A percentile compares a stretch with the other conserved stretches of the same genome.
These are phyloP conservation scores for Psidium friedrichsthalianum DNA, from an alignment of 345 rosid species.

Conservation along the genomic window DNA sequence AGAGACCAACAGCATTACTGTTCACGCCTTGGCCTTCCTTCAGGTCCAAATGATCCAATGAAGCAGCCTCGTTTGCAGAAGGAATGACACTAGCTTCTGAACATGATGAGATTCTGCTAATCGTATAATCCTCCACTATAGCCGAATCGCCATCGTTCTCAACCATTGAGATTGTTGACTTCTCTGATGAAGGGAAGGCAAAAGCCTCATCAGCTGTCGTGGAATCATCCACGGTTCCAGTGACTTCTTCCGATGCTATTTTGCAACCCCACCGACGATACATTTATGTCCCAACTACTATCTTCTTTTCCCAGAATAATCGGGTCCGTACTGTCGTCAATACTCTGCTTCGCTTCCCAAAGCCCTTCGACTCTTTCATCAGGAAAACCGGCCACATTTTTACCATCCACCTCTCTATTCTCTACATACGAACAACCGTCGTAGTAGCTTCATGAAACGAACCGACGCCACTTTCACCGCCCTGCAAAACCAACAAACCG, in stretches of 20 bases:
- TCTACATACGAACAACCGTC: not conserved
- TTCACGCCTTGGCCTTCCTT: not conserved
- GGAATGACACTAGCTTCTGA: not conserved
- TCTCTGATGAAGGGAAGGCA: not conserved
- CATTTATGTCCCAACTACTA: not conserved
- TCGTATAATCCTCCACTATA: not conserved
- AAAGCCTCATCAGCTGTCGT: not conserved
- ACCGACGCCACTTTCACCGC: not conserved
- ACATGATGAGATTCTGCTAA: not conserved
- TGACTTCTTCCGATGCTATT: not conserved
- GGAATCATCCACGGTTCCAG: not conserved
- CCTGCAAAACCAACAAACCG: slow-evolving; percentile 1
- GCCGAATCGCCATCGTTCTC: not conserved
- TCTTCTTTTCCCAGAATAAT: not conserved
- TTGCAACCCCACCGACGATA: not conserved
- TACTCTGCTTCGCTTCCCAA: not conserved
- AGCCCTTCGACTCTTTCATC: not conserved
- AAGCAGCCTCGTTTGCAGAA: not conserved
- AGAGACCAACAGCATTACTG: not conserved
- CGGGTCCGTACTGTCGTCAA: not conserved
- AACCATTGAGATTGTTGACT: not conserved
- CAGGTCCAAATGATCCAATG: not conserved
- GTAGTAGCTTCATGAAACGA: not conserved
- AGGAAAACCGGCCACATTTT: not conserved
- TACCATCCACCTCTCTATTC: not conserved